Base-by-base conservation (phyloP, 2,329 filamentous ascomycete genomes). In the Pseudogymnoascus sp. region DNA sequence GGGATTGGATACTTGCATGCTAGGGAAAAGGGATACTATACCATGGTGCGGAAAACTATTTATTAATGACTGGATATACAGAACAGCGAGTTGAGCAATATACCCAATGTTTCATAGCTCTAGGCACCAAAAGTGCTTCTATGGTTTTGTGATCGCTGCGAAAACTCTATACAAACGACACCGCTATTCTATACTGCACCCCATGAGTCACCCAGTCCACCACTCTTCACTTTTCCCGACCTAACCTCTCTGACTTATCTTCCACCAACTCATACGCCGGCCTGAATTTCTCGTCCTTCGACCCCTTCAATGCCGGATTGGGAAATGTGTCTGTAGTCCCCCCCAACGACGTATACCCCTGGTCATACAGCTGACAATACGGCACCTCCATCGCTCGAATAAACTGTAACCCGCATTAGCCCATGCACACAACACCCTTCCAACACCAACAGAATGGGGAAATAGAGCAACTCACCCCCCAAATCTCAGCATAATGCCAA, bases 401-500 rank as follows among this genome's bases (percentile, higher is more conserved):
- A 71, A 95, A 94, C 87, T 91, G 63, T 63, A 37, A 31, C 5
- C 17, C n/a, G 5, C 35, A 13, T 68, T 61, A 70, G 63, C 41
- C 41, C 39, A 59, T 15, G 62, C 61, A 37, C 31, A 50, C 54
- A 39, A n/a, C 33, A 24, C 60, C 36, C 11, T 11, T 63, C 50
- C 24, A 29, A 33, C 26, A 44, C 21, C 21, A 21, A 37, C 47
- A 15, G n/a, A 11, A 24, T 58, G 35, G 13, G 35, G n/a, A 62
- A 50, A 58, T 17, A 58, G 21, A 59, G 58, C 69, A 71, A 80
- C 90, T 79, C 71, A 95, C 92, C 15, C 86, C 84, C 94, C 94
- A 97, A 60, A 97, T 93, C 73, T 97, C 93, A 9, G 85, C 84
- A 74, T 97, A 96, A 73, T 94, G 90, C 94, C 94, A 99, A 75